phyloP scores from a whole-genome alignment of 805 yeast species.

The Cephaloascus fragrans region DNA sequence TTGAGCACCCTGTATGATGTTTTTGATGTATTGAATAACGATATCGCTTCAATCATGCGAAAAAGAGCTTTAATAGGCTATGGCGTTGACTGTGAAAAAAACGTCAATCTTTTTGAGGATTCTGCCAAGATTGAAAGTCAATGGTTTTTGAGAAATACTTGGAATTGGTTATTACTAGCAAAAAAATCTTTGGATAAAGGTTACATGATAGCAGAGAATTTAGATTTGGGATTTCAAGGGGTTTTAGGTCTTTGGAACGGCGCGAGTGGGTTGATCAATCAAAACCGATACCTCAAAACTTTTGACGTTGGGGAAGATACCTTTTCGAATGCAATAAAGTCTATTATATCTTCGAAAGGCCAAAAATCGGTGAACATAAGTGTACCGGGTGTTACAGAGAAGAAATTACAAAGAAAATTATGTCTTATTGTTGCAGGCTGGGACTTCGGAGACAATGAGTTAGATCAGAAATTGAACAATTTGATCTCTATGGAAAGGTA shows the following conservation, averaged over 20 bases:
- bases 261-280: conserved; percentile 37
- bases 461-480: conserved; percentile 55
- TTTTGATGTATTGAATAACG: conserved; percentile 48
- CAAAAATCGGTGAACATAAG: conserved; percentile 36
- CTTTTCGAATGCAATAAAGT: conserved; percentile 39
- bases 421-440: conserved; percentile 86
- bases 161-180: conserved; percentile 87
- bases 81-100: conserved; percentile 55
- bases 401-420: conserved; percentile 59
- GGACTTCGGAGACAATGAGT: conserved; percentile 69
- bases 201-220: conserved; percentile 54
- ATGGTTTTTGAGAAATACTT: conserved; percentile 52
- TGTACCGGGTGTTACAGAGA: conserved; percentile 34
- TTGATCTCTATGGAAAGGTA: conserved; percentile 50
- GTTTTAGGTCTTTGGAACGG: conserved; percentile 88
- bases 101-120: conserved; percentile 49
- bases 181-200: conserved; percentile 54
- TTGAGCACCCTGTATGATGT: conserved; percentile 20
- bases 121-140: conserved; percentile 44
- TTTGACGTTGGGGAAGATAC: conserved; percentile 23
- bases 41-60: conserved; percentile 64
- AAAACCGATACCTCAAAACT: conserved; percentile 31
- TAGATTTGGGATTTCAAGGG: conserved; percentile 83
- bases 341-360: conserved; percentile 40
- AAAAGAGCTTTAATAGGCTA: conserved; percentile 67